Conservation (phyloP, 495 filamentous ascomycete genomes). For the Margaritispora aquatica region DNA sequence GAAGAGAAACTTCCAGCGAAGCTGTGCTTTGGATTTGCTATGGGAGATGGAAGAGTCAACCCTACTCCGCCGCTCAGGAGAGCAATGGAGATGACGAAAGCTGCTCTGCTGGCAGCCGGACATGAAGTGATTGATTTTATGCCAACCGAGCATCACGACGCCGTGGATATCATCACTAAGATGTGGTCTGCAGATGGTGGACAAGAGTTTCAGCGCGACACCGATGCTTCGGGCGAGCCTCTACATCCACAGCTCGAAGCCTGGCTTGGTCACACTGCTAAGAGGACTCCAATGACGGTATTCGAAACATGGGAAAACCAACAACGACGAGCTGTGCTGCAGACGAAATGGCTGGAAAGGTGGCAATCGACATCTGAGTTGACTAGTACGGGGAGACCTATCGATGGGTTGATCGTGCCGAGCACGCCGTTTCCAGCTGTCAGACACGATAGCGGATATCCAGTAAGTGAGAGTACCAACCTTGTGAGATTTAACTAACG, state of each 20-base stretch:
- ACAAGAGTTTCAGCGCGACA: neutral
- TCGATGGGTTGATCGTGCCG: constrained; percentile 3
- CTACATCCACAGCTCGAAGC: neutral
- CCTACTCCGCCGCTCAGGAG: neutral
- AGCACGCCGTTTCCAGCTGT: constrained; percentile 2
- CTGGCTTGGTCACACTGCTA: neutral
- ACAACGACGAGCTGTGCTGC: neutral
- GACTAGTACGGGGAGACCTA: neutral
- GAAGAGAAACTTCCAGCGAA: neutral
- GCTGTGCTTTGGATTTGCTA: neutral
- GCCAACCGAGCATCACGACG: neutral
- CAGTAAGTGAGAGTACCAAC: neutral
- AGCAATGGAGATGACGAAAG: neutral
- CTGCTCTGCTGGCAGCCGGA: neutral
- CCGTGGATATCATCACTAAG: neutral
- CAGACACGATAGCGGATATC: neutral
- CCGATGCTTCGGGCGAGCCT: constrained; percentile 1
- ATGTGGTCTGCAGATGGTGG: constrained; percentile 1
- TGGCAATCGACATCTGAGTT: neutral
- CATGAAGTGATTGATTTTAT: neutral
- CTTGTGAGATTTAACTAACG: neutral
- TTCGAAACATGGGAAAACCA: constrained; percentile 3
- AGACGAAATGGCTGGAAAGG: neutral
- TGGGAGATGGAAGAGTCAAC: neutral
- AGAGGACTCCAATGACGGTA: neutral